phyloP scores from a whole-genome alignment of 768 basidiomycete species.

The Lactarius deliciosus region DNA sequence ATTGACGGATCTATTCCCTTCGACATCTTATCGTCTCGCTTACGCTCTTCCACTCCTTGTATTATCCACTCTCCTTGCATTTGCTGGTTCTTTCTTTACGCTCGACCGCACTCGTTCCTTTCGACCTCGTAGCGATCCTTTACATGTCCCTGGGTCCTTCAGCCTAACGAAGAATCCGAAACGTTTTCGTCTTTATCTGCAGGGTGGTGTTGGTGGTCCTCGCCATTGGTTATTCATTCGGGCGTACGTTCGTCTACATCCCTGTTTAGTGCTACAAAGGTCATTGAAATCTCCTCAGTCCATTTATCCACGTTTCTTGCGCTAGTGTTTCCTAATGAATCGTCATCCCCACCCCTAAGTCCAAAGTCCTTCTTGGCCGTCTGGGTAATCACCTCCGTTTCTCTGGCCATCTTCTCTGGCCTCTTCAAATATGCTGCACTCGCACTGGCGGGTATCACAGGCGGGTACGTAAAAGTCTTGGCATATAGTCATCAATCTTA shows the following conservation, averaged over 20 bases:
- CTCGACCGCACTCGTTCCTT: slow-evolving; percentile 69
- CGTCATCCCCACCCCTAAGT: slow-evolving; percentile 45
- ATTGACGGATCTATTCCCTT: slow-evolving; percentile 42
- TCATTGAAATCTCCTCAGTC: slow-evolving; percentile 38
- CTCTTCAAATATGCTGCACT: slow-evolving; percentile 56
- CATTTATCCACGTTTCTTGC: slow-evolving; percentile 61
- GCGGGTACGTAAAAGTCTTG: slow-evolving; percentile 46
- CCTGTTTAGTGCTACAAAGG: slow-evolving; percentile 14
- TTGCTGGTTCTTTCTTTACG: slow-evolving; percentile 70
- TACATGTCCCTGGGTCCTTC: slow-evolving; percentile 32
- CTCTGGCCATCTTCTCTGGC: slow-evolving; percentile 50
- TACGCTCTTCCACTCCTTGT: slow-evolving; percentile 63
- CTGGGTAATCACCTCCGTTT: slow-evolving; percentile 54
- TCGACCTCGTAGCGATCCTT: slow-evolving; percentile 41
- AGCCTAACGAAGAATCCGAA: slow-evolving; percentile 31
- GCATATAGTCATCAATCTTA: slow-evolving; percentile 9
- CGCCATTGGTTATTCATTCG: slow-evolving; percentile 56
- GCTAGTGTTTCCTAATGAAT: slow-evolving; percentile 53
- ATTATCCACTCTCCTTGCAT: slow-evolving; percentile 54
- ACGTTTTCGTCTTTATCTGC: slow-evolving; percentile 44
- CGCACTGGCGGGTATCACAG: slow-evolving; percentile 48
- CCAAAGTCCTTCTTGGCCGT: slow-evolving; percentile 55
- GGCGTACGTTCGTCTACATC: slow-evolving; percentile 43
- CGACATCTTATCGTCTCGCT: slow-evolving; percentile 51
- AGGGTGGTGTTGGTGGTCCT: slow-evolving; percentile 67